These are phyloP conservation scores for Benincasa hispida DNA, from an alignment of 306 rosid genomes.

Conservation along the genomic window DNA sequence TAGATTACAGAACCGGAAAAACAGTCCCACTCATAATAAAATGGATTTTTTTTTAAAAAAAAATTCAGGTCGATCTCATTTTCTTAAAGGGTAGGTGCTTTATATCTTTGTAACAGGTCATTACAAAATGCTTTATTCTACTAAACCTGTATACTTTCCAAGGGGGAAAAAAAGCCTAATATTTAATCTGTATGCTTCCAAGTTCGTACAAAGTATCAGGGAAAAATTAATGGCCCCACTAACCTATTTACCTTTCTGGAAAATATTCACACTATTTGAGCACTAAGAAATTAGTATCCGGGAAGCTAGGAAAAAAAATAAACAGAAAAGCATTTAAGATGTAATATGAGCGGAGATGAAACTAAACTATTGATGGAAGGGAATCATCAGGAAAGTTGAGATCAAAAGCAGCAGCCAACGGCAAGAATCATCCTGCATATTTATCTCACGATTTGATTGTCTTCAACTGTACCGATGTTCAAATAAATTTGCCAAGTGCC, in stretches of 20 bases:
- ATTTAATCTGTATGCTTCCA: background rate
- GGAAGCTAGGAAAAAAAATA: background rate
- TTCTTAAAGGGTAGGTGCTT: no score
- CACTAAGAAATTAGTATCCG: background rate
- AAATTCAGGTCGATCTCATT: background rate
- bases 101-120: no score
- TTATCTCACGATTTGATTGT: background rate
- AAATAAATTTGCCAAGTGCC: slow-evolving; percentile 81
- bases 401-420: background rate
- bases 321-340: background rate
- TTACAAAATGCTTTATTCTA: background rate
- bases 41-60: background rate
- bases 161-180: no score
- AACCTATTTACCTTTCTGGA: background rate
- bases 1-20: background rate
- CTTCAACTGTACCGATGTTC: slow-evolving; percentile 10
- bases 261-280: background rate
- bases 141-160: no score
- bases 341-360: background rate
- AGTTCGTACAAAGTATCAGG: background rate
- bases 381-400: background rate
- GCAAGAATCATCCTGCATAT: background rate
- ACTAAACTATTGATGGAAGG: background rate
- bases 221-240: background rate
- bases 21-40: background rate